These are phyloP conservation scores for Ambrosiella cleistominuta DNA, from an alignment of 2,329 filamentous ascomycete genomes.

Conservation along the genomic window DNA sequence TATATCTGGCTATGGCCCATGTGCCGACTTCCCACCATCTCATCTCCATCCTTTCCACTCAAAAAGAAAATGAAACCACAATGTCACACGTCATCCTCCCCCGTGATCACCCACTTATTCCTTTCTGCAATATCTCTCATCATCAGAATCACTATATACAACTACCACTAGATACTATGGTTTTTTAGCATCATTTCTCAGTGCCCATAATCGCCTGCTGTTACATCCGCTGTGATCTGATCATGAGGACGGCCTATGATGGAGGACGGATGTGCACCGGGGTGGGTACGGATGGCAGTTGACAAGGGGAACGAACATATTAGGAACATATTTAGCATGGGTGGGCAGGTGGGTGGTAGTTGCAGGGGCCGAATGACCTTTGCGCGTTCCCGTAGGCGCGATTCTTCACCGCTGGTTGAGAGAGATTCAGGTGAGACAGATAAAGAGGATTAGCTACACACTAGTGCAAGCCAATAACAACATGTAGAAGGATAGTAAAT, in stretches of 20 bases:
- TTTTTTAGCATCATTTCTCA: too few species aligned
- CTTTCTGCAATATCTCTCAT: background rate
- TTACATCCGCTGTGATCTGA: background rate
- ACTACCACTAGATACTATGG: too few species aligned
- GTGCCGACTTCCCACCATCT: background rate
- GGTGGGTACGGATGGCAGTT: background rate
- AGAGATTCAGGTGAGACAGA: background rate
- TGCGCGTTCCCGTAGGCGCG: constrained; percentile 2
- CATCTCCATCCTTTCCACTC: background rate
- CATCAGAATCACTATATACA: too few species aligned
- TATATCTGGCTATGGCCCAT: background rate
- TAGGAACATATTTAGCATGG: background rate
- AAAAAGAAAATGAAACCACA: background rate
- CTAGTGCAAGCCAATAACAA: too few species aligned
- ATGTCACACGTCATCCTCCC: background rate
- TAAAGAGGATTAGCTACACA: background rate
- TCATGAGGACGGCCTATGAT: background rate
- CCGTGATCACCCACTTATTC: background rate
- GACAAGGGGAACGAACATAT: background rate
- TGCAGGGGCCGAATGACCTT: background rate
- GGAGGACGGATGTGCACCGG: background rate
- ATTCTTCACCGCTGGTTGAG: constrained; percentile 4
- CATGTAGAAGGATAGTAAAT: too few species aligned
- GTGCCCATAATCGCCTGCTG: background rate
- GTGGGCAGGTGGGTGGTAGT: background rate